phyloP scores from a whole-genome alignment of 805 yeast genomes.

The Zygosaccharomyces lentus region DNA sequence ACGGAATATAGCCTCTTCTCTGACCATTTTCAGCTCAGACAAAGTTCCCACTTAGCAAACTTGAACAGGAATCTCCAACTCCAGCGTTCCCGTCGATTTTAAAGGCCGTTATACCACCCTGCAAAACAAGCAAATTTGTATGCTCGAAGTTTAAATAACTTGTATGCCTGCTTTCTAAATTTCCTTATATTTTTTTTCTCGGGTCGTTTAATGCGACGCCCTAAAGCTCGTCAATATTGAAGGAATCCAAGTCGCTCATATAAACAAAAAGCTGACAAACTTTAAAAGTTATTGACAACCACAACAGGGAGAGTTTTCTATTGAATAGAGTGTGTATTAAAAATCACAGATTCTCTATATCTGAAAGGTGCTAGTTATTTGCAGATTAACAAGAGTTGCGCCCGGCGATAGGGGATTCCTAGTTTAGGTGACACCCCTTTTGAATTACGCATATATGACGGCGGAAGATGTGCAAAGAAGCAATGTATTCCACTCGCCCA shows the following conservation, averaged over 20 bases:
- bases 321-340: too few relatives aligned
- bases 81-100: not conserved
- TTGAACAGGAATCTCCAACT: not conserved
- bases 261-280: not conserved
- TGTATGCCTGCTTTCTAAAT: not conserved
- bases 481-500: slow-evolving; percentile 5
- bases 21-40: slow-evolving; percentile 19
- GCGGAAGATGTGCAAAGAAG: not conserved
- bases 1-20: slow-evolving; percentile 42
- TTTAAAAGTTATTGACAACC: not conserved
- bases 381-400: not conserved
- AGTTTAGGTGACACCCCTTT: not conserved
- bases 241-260: not conserved
- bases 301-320: not conserved
- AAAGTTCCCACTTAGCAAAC: not conserved
- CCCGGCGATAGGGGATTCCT: not conserved
- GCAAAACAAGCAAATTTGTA: not conserved
- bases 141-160: not conserved
- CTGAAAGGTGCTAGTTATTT: not conserved
- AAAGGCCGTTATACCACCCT: not conserved
- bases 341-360: not conserved
- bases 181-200: not conserved
- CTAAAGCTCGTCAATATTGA: not conserved
- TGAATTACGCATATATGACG: not conserved
- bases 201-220: slow-evolving; percentile 4